Evolutionary conservation across 345 rosid species (phyloP).

Genomic region (Psidium friedrichsthalianum): DNA sequence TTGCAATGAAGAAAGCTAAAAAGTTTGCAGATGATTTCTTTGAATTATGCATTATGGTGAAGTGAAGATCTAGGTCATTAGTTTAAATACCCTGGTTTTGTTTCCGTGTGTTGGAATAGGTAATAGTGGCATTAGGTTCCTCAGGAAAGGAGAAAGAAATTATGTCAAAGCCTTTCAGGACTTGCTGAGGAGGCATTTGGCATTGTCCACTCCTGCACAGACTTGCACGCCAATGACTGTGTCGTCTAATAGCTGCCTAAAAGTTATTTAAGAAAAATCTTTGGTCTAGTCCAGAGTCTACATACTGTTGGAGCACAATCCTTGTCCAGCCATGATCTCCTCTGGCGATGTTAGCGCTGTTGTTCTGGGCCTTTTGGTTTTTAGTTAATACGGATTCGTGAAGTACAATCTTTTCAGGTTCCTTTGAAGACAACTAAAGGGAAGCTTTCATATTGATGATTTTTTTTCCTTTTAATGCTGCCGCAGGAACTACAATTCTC

Average conservation of each 20-base stretch:
- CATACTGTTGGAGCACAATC: background rate
- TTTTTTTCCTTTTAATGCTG: background rate
- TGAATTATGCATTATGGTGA: background rate
- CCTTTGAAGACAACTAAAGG: background rate
- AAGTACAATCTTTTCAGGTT: background rate
- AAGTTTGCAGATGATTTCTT: background rate
- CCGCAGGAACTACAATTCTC: conserved; percentile 72
- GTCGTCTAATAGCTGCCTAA: background rate
- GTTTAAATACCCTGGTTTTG: background rate
- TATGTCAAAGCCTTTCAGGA: background rate
- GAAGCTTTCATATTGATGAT: background rate
- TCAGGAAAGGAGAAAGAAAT: background rate
- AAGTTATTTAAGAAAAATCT: background rate
- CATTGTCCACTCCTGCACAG: background rate
- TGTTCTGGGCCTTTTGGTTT: background rate
- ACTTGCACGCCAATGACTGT: background rate
- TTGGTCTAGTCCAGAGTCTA: background rate
- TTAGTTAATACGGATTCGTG: background rate
- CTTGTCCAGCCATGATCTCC: background rate
- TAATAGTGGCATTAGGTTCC: background rate
- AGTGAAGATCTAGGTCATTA: background rate
- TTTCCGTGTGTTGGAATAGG: background rate
- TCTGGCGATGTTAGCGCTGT: background rate
- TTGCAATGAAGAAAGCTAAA: background rate
- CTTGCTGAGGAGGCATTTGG: background rate